Evolutionary conservation across 495 filamentous ascomycete genomes (phyloP), one percentile per base, ranked within the genome.

Genomic region (Aspergillus sclerotioniger): DNA sequence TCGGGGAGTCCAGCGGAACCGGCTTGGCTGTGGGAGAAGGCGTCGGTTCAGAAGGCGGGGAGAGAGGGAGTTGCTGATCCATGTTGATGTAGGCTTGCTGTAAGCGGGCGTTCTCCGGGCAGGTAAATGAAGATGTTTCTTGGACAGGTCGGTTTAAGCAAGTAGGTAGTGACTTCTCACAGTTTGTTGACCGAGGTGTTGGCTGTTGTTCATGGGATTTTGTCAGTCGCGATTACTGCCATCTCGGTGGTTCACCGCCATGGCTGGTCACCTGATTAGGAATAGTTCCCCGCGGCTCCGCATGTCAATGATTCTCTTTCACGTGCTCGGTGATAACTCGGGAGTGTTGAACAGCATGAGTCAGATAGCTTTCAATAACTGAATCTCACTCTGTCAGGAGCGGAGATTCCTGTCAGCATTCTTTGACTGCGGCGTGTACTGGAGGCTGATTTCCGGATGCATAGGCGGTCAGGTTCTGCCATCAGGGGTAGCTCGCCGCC

Each of bases 1-100:
- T 62, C 29, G 72, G 37, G 17, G 71, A 71, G 53, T 73, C 66
- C 12, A 79, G 65, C 21, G 72, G 68, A 1, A 77, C 63, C 19
- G 56, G 48, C 3, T 62, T 53, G 33, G 58, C 46, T 2, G 53
- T 51, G 8, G 59, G 59, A 19, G 61, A 60, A 25, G 32, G 21
- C 16, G 58, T 57, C 13, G 62, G 51, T 50, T 76, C 76, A 0
- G 68, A 65, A 8, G 72, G 73, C 3, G 74, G 72, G 25, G 73
- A 75, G 3, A 70, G 67, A 25, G 70, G 67, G 12, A 65, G 59
- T 21, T 65, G 60, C n/a, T 50, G 46, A 46, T 72, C 67, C 65
- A 67, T 67, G 37, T 41, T 41, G 37, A n/a, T 15, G 37, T 13
- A 41, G 37, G 13, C 13, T n/a, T 41, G 37, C 5, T 25, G n/a